Conservation (phyloP, 176 grass and related monocot genomes). For the Echinochloa phyllopogon region DNA sequence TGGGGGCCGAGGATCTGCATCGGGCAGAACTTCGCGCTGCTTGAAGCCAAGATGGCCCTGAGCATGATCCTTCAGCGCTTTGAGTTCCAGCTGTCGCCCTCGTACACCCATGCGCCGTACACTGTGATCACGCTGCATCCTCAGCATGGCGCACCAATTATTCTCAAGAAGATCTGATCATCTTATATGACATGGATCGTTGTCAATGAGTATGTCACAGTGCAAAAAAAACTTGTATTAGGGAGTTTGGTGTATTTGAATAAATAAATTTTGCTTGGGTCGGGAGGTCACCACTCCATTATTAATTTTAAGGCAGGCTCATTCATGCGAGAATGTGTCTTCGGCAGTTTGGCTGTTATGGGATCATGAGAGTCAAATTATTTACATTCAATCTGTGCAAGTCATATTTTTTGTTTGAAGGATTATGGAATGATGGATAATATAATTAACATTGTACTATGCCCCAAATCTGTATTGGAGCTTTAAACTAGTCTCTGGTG, state of each 20-base stretch:
- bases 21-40: slow-evolving; percentile 70
- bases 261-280: too few relatives aligned
- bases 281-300: too few relatives aligned
- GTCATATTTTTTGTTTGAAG: too few relatives aligned
- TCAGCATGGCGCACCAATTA: slow-evolving; percentile 73
- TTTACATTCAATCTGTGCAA: too few relatives aligned
- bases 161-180: slow-evolving; percentile 49
- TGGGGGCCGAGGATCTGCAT: slow-evolving; percentile 78
- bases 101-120: slow-evolving; percentile 62
- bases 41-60: slow-evolving; percentile 77
- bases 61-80: slow-evolving; percentile 69
- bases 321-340: too few relatives aligned
- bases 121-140: slow-evolving; percentile 53
- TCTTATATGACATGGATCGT: not conserved
- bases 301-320: too few relatives aligned
- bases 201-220: not conserved
- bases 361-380: too few relatives aligned
- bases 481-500: too few relatives aligned
- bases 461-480: too few relatives aligned
- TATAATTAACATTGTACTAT: too few relatives aligned
- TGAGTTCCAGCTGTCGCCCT: slow-evolving; percentile 61
- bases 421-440: too few relatives aligned
- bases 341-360: too few relatives aligned
- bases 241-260: not conserved
- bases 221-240: not conserved